phyloP scores from a whole-genome alignment of 139 green algal genomes.

The Mesotaenium endlicherianum region DNA sequence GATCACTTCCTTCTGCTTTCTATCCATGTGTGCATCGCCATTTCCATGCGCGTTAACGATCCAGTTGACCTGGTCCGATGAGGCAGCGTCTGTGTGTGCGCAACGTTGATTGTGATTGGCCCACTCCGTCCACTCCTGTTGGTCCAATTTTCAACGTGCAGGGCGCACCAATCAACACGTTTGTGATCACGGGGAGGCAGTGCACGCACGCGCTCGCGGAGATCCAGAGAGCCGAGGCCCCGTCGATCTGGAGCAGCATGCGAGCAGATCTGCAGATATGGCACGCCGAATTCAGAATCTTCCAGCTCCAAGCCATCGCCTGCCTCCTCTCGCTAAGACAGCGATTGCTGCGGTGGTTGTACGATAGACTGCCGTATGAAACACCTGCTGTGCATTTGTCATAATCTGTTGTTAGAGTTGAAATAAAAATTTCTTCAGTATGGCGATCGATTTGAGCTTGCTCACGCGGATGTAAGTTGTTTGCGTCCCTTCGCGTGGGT shows the following conservation, averaged over 20 bases:
- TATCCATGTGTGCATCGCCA: neutral
- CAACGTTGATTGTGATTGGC: too few relatives aligned
- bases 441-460: too few relatives aligned
- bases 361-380: too few relatives aligned
- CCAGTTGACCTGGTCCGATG: too few relatives aligned
- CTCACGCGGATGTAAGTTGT: too few relatives aligned
- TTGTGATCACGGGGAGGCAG: slow-evolving; percentile 79
- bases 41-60: neutral
- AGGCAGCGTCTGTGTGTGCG: too few relatives aligned
- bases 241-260: neutral
- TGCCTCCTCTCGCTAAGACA: neutral
- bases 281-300: slow-evolving; percentile 7
- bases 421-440: too few relatives aligned
- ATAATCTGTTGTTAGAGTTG: too few relatives aligned
- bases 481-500: too few relatives aligned
- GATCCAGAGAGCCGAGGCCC: neutral
- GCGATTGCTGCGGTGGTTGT: neutral
- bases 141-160: neutral
- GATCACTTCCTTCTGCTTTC: neutral
- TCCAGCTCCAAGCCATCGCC: neutral
- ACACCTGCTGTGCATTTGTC: too few relatives aligned
- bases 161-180: slow-evolving; percentile 72
- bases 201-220: slow-evolving; percentile 72
- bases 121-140: too few relatives aligned
- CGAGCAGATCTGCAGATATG: neutral